A percentile compares a stretch with the other conserved stretches of the same genome.
Evolutionary conservation across 306 rosid genomes (phyloP).

Genomic region (Dryas octopetala): DNA sequence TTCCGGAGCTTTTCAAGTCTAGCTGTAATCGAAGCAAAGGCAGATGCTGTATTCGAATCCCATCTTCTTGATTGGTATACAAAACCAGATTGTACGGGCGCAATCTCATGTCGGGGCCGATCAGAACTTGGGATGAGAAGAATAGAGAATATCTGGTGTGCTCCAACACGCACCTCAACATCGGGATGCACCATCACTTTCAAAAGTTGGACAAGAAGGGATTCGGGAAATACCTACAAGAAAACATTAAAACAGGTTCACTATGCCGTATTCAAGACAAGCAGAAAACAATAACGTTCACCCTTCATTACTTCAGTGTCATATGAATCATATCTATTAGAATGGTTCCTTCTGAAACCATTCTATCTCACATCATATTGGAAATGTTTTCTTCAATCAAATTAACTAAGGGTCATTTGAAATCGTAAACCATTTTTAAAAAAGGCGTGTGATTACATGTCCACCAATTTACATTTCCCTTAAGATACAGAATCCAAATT

Average conservation of each 20-base stretch:
- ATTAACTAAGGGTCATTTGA: background rate
- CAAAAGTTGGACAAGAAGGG: slow-evolving; percentile 80
- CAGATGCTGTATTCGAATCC: slow-evolving; percentile 64
- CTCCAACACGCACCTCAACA: slow-evolving; percentile 80
- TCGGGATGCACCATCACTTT: slow-evolving; percentile 89
- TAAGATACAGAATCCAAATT: background rate
- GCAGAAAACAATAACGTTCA: background rate
- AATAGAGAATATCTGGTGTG: slow-evolving; percentile 83
- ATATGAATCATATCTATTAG: background rate
- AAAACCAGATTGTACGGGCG: slow-evolving; percentile 52
- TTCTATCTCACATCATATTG: background rate
- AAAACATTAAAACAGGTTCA: slow-evolving; percentile 18
- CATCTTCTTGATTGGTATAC: slow-evolving; percentile 55
- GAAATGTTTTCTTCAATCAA: background rate
- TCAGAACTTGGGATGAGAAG: slow-evolving; percentile 74
- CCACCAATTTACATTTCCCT: background rate
- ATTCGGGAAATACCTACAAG: slow-evolving; percentile 82
- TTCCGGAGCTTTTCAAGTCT: slow-evolving; percentile 89
- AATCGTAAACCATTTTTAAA: background rate
- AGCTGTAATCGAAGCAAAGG: slow-evolving; percentile 83
- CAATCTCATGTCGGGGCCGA: slow-evolving; percentile 46
- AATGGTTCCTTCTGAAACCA: background rate
- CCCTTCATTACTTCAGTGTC: background rate
- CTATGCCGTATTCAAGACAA: background rate
- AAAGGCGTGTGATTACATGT: background rate